Base-by-base conservation (phyloP, 129 eudicot species). In the Gnaphalium uliginosum region DNA sequence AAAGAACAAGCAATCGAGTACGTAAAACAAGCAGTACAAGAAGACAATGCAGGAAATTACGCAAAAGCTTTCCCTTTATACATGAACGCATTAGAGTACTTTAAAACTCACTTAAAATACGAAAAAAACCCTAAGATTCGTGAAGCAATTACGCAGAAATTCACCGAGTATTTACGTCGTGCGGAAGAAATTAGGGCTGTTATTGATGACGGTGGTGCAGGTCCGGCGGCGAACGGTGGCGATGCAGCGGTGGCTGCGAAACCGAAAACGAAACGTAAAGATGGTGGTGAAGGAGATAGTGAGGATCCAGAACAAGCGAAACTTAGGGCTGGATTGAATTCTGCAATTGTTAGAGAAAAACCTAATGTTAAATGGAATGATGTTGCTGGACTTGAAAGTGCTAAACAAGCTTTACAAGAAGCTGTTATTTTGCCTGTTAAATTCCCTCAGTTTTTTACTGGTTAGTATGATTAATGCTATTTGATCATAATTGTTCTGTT, bases 311-410 rank as follows among this genome's bases (percentile, higher is more conserved):
- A 89, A 76, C 76, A 89, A 78, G 76, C 69, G 9, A 89, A 89
- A 77, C 86, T 89, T 41, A 69, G 92, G 81, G 75, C 96, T 21
- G 96, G 96, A 6, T 56, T 89, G 81, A 85, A 87, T 66, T 89
- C 96, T 2, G 96, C 96, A 51, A 89, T 89, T 51, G 69, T 89
- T 46, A 70, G 87, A 71, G 96, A 90, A 67, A 90, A 90, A 70
- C 96, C 92, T 15, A 85, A 90, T 76, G 87, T 90, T 13, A 90
- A 90, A 89, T 90, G 96, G 96, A 87, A 77, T 78, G 96, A 90
- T 71, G 96, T 90, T 25, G 96, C 90, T 15, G 96, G 96, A 21
- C 76, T 90, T 72, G 92, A 90, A 80, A 90, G 96, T 71, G 96
- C 96, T 0, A 90, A 90, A 66, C 96, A 90, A 81, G 88, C 96